Percentiles rank a stretch among this genome's conserved stretches.
phyloP scores from a whole-genome alignment of 2,329 filamentous ascomycete species.

The Fusarium penzigii region DNA sequence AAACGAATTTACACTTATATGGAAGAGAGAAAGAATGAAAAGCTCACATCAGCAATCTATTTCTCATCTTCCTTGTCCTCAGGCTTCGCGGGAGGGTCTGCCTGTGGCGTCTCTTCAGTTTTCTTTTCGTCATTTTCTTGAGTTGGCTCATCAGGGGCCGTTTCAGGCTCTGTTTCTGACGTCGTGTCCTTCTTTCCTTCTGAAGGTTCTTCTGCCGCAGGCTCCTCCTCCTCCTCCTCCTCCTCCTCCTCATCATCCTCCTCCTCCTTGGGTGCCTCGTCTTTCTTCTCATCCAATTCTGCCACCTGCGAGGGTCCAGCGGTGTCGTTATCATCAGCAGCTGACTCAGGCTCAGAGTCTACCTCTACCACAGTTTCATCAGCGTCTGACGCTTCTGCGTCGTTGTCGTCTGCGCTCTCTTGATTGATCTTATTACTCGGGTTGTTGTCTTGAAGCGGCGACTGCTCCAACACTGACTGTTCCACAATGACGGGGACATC shows the following conservation, averaged over 20 bases:
- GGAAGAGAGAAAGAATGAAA: constrained; percentile 2
- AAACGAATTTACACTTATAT: no score
- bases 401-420: constrained; percentile 10
- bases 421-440: constrained; percentile 5
- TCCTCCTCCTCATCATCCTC: constrained; percentile 8
- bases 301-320: constrained; percentile 6
- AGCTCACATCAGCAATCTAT: neutral
- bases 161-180: neutral
- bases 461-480: constrained; percentile 30
- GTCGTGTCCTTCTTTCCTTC: constrained; percentile 6
- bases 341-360: constrained; percentile 19
- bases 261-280: constrained; percentile 18
- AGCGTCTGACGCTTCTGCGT: constrained; percentile 16
- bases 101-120: constrained; percentile 3
- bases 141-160: neutral
- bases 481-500: constrained; percentile 46
- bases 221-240: neutral
- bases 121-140: constrained; percentile 12
- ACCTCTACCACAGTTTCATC: constrained; percentile 29
- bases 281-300: constrained; percentile 16
- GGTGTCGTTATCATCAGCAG: constrained; percentile 6
- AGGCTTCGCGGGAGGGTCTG: neutral
- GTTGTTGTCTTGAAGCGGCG: constrained; percentile 4
- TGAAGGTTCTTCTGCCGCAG: neutral
- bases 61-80: neutral